A percentile compares a stretch with the other conserved stretches of the same genome.
These are phyloP conservation scores for Chalaropsis ovoidea DNA, from an alignment of 2,329 filamentous ascomycete species.

Conservation along the genomic window DNA sequence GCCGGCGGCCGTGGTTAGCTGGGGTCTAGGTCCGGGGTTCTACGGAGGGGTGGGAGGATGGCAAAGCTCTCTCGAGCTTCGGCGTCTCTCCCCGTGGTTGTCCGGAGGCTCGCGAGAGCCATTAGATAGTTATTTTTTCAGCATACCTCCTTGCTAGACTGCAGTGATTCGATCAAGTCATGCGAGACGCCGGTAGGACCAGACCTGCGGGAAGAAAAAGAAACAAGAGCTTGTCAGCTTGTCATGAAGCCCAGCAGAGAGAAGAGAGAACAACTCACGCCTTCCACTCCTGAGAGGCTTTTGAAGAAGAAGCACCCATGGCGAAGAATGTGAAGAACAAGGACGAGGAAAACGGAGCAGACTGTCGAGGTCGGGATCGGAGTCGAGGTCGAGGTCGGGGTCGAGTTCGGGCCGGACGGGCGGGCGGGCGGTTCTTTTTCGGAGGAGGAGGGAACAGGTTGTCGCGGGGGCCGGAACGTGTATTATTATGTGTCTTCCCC, in stretches of 20 bases:
- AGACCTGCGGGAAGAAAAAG: slow-evolving; percentile 27
- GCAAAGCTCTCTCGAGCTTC: no score
- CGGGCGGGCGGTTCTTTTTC: not conserved
- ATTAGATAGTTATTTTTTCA: not conserved
- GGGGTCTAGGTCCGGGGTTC: not conserved
- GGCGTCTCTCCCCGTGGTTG: not conserved
- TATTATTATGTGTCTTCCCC: no score
- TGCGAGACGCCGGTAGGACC: slow-evolving; percentile 56
- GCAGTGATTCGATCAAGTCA: slow-evolving; percentile 70
- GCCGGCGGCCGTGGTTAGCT: not conserved
- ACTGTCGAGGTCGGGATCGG: not conserved
- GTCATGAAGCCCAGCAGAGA: slow-evolving; percentile 1
- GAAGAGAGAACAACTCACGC: slow-evolving; percentile 37
- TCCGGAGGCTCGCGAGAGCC: not conserved
- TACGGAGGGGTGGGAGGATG: not conserved
- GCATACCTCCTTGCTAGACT: slow-evolving; percentile 73
- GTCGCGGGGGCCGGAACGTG: no score
- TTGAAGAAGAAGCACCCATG: slow-evolving; percentile 26
- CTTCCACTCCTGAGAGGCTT: slow-evolving; percentile 39
- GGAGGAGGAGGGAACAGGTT: not conserved
- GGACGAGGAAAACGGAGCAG: not conserved
- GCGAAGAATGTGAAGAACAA: slow-evolving; percentile 9
- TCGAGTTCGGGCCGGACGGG: not conserved
- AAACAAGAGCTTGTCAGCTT: slow-evolving; percentile 8
- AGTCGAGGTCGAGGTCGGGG: not conserved